A percentile compares a stretch with the other conserved stretches of the same genome.
phyloP scores from a whole-genome alignment of 2,329 filamentous ascomycete species.

The Chaetomiaceae sp. region DNA sequence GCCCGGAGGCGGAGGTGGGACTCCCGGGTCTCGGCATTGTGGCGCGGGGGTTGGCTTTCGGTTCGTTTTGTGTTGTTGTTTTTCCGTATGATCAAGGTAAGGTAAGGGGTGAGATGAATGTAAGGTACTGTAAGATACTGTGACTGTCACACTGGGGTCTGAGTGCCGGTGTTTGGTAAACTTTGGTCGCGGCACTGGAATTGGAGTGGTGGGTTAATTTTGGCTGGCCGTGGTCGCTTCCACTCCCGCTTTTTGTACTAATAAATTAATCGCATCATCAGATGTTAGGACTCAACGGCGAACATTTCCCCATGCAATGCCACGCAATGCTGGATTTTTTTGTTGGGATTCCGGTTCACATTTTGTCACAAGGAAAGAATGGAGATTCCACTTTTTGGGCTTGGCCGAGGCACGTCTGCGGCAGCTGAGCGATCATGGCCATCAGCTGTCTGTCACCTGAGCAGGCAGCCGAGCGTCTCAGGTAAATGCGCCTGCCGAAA shows the following conservation, averaged over 20 bases:
- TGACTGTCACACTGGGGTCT: too few species aligned
- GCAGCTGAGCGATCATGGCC: background rate
- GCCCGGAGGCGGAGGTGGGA: background rate
- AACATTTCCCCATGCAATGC: background rate
- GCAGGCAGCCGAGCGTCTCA: too few species aligned
- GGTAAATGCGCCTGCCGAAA: too few species aligned
- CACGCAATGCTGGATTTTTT: slow-evolving; percentile 5
- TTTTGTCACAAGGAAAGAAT: slow-evolving; percentile 3
- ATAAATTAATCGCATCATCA: background rate
- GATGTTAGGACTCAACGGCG: background rate
- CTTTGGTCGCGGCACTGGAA: too few species aligned
- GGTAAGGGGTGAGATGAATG: too few species aligned
- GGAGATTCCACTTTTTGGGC: slow-evolving; percentile 4
- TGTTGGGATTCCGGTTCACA: slow-evolving; percentile 12
- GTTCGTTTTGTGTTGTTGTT: too few species aligned
- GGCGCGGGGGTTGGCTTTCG: background rate
- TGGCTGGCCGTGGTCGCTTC: too few species aligned
- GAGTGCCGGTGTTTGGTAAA: background rate
- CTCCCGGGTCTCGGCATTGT: slow-evolving; percentile 1
- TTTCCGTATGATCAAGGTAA: too few species aligned
- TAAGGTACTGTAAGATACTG: too few species aligned
- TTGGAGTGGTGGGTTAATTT: background rate
- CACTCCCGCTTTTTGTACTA: background rate
- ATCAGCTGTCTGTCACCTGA: background rate
- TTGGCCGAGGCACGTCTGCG: slow-evolving; percentile 1